Base-by-base conservation (phyloP, 2,329 filamentous ascomycete species). In the Sclerotinia subarctica region DNA sequence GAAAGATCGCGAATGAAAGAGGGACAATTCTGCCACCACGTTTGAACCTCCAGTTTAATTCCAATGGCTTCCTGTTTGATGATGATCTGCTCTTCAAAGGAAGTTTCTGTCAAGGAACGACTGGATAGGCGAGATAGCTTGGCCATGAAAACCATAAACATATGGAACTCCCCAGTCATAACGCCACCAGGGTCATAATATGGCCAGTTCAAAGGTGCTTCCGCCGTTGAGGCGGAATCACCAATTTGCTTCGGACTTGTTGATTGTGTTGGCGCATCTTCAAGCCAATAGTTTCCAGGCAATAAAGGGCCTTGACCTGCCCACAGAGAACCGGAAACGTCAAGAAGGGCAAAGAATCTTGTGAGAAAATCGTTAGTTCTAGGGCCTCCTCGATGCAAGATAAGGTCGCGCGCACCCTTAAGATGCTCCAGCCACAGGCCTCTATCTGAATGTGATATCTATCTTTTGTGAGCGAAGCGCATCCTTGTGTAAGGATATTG, bases 211-310 rank as follows among this genome's bases (percentile, higher is more conserved):
- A 53, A 59, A 60, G 35, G 15, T 59, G 35, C 26, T 32, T 49
- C 52, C 24, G 58, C 29, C 17, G 64, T 42, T 21, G 52, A 42
- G 13, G 49, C 29, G 26, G 52, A 52, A 32, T 52, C 67, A 19
- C 54, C 35, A 32, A 68, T 32, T 58, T 66, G 62, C 32, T 58
- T 46, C n/a, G 51, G 21, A 46, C 32, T 52, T 44, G 35, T 44
- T 10, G 32, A 44, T 46, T 24, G 56, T 35, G 56, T 13, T 8
- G 57, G 60, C 3, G 52, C 69, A 57, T 73, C 69, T 32, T 74
- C 74, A 21, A 77, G 57, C 75, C 75, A 77, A 51, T 77, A 77
- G 47, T 75, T 74, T 8, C 75, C 75, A 68, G 73, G 69, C 7
- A 77, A 49, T 21, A 77, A 70, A 13, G 75, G 72, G 19, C 73